Conservation (phyloP, 1,284 basidiomycete genomes). For the Trichosporon sp. region DNA sequence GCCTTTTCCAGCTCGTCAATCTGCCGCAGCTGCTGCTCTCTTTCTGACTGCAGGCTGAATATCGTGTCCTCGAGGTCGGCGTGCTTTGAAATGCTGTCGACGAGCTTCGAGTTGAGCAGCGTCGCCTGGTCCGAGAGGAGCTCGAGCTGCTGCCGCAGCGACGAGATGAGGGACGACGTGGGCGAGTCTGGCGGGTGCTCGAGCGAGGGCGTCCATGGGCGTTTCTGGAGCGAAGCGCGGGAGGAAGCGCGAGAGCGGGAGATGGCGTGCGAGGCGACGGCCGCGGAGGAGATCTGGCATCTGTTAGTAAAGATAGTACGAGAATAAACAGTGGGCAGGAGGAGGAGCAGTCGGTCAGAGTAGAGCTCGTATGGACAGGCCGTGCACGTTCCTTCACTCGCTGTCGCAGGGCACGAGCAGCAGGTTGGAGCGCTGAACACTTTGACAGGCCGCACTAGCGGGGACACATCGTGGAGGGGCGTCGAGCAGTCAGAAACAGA, state of each 20-base stretch:
- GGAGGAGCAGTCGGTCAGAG: no score
- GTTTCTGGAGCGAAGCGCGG: slow-evolving; percentile 1
- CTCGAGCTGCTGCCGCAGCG: slow-evolving; percentile 71
- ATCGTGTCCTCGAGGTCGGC: slow-evolving; percentile 90
- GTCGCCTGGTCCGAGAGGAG: slow-evolving; percentile 85
- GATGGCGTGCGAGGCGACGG: not conserved
- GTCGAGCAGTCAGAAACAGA: no score
- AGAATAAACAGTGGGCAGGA: no score
- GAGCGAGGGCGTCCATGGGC: slow-evolving; percentile 12
- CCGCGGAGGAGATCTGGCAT: not conserved
- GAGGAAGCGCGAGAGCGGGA: slow-evolving; percentile 9
- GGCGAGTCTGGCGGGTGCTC: slow-evolving; percentile 45
- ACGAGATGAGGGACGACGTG: slow-evolving; percentile 57
- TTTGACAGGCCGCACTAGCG: no score
- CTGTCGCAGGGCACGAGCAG: no score
- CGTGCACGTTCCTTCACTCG: no score
- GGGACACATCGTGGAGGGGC: no score
- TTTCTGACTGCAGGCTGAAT: slow-evolving; percentile 52
- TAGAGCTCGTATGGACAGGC: no score
- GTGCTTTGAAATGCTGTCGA: slow-evolving; percentile 82
- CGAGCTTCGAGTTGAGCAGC: slow-evolving; percentile 85
- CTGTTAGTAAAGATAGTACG: no score
- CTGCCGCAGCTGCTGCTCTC: slow-evolving; percentile 55
- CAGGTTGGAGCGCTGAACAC: no score
- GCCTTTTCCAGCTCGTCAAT: slow-evolving; percentile 63